A percentile compares a stretch with the other conserved stretches of the same genome.
Evolutionary conservation across 1,284 basidiomycete genomes (phyloP).

Genomic region (Heterobasidion occidentale): DNA sequence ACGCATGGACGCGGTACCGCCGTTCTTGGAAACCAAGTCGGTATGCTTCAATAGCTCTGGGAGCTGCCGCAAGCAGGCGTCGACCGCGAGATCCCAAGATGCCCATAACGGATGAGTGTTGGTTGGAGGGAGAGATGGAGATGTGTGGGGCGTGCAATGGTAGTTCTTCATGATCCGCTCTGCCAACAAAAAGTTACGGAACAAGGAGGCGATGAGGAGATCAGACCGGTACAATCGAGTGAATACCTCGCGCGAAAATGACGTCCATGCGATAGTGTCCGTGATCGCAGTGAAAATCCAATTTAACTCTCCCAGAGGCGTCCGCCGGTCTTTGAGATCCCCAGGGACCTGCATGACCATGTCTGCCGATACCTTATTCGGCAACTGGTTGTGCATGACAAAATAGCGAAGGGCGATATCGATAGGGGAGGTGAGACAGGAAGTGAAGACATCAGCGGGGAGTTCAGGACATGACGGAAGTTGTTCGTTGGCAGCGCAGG

Average conservation of each 20-base stretch:
- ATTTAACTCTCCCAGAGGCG: constrained; percentile 94
- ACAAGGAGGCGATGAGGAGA: constrained; percentile 91
- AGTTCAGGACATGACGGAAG: constrained; percentile 95
- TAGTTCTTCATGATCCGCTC: constrained; percentile 99
- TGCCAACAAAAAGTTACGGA: constrained; percentile 94
- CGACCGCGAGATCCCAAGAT: constrained; percentile 96
- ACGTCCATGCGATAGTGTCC: constrained; percentile 98
- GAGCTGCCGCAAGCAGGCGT: constrained; percentile 90
- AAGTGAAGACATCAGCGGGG: constrained; percentile 96
- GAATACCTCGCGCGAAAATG: constrained; percentile 90
- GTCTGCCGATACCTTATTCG: constrained; percentile 73
- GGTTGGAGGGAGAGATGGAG: constrained; percentile 86
- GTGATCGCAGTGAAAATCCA: constrained; percentile 99
- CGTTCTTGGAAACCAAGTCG: constrained; percentile 25
- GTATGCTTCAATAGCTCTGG: constrained; percentile 77
- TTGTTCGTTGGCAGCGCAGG: constrained; percentile 87
- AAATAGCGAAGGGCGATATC: constrained; percentile 96
- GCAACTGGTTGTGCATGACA: constrained; percentile 84
- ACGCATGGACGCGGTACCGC: constrained; percentile 20
- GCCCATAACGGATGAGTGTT: constrained; percentile 96
- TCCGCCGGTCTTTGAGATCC: constrained; percentile 92
- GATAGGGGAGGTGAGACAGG: constrained; percentile 95
- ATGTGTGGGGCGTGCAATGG: constrained; percentile 94
- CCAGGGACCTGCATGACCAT: constrained; percentile 96
- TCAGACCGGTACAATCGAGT: constrained; percentile 94